Conservation (phyloP, 2,329 filamentous ascomycete species). For the Paecilomyces sp. region DNA sequence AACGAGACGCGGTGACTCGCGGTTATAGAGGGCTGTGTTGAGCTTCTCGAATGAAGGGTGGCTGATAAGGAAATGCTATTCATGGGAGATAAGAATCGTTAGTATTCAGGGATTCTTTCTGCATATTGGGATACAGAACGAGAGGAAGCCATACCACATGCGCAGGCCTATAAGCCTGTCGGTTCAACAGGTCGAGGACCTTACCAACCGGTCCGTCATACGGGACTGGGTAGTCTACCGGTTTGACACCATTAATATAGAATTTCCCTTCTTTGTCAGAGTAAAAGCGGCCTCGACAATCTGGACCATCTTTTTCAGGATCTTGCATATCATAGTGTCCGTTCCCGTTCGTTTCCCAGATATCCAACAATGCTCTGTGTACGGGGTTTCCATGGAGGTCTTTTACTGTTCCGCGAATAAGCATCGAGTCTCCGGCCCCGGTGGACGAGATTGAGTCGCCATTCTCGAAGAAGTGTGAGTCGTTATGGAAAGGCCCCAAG, state of each 20-base stretch:
- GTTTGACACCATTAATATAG: slow-evolving; percentile 17
- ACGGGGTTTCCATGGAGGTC: slow-evolving; percentile 15
- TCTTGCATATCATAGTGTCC: slow-evolving; percentile 22
- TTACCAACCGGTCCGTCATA: slow-evolving; percentile 15
- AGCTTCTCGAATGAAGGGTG: background rate
- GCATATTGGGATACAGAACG: no score
- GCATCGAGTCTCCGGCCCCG: slow-evolving; percentile 10
- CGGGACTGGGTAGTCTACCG: slow-evolving; percentile 20
- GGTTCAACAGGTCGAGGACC: slow-evolving; percentile 12
- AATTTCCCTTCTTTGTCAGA: slow-evolving; percentile 14
- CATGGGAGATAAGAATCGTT: background rate
- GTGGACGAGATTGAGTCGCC: slow-evolving; percentile 14
- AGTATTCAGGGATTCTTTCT: background rate
- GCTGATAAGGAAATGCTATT: background rate
- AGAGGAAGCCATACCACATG: slow-evolving; percentile 9
- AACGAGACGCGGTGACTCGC: background rate
- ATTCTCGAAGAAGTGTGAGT: slow-evolving; percentile 13
- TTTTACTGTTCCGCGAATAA: slow-evolving; percentile 14
- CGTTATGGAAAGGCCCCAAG: slow-evolving; percentile 23
- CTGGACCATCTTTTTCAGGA: slow-evolving; percentile 12
- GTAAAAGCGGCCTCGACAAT: slow-evolving; percentile 16
- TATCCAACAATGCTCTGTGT: slow-evolving; percentile 11
- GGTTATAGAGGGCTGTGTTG: background rate
- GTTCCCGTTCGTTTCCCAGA: slow-evolving; percentile 21
- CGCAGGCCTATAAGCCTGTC: slow-evolving; percentile 16